Evolutionary conservation across 768 basidiomycete species (phyloP), one percentile per base, ranked within the genome.

Genomic region (Melanogaster broomeanus): DNA sequence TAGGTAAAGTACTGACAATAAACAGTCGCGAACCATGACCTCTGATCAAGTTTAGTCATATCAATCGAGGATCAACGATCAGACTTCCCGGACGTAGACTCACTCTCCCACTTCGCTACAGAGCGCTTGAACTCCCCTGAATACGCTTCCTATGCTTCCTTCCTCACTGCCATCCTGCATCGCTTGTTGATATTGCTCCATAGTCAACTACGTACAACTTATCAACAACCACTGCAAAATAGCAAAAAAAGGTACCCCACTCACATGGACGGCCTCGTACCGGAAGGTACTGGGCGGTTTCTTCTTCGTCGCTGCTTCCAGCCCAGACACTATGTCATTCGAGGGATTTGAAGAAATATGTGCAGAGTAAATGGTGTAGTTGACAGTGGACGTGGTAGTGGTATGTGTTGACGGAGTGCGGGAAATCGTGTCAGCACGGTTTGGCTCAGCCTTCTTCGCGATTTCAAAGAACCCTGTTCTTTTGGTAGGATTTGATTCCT

Each of bases 291-390:
- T 74, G 0, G 94, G 93, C 0, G 90, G 87, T 46, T 88, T 83
- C 74, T 98, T 98, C 79, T 95, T 95, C 8, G 93, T 97, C 1
- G 91, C 88, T 45, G 91, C 75, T 56, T 87, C 78, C 27, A 97
- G 72, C 65, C 95, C 94, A 10, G 72, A 65, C 2, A 78, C 71
- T 51, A 87, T 71, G 64, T 84, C 87, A 65, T 79, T 75, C n/a
- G n/a, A n/a, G n/a, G n/a, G n/a, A 25, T 64, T 73, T 10, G 88
- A 83, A 41, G 76, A 73, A 15, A 88, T 77, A 21, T 57, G 27
- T 15, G 65, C 70, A 6, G 59, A 60, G 44, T 58, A 56, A 25
- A 58, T 45, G 15, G 31, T 45, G 18, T 58, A 58, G n/a, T 31
- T 22, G n/a, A 41, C 45, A n/a, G n/a, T n/a, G n/a, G n/a, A n/a